Conservation (phyloP, 2,329 filamentous ascomycete species). For the Bipolaris cookei region DNA sequence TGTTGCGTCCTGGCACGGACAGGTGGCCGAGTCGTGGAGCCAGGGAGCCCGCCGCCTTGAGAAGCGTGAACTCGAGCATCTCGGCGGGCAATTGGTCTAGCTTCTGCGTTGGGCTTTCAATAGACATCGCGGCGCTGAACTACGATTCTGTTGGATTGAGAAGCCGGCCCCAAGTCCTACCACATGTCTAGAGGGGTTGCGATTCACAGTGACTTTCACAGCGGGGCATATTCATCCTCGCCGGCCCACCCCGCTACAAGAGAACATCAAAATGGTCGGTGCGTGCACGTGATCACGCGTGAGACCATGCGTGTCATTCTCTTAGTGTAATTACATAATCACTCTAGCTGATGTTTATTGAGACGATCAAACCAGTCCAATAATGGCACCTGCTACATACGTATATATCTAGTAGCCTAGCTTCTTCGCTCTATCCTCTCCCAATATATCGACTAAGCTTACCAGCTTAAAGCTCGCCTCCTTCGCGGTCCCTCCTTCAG, state of each 20-base stretch:
- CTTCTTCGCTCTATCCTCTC: slow-evolving; percentile 25
- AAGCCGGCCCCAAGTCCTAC: background rate
- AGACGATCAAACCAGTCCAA: no score
- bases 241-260: background rate
- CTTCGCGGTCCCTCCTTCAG: slow-evolving; percentile 54
- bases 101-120: slow-evolving; percentile 9
- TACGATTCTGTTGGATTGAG: background rate
- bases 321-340: background rate
- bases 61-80: slow-evolving; percentile 55
- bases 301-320: background rate
- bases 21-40: slow-evolving; percentile 72
- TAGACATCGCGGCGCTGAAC: slow-evolving; percentile 15
- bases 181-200: background rate
- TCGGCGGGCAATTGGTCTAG: slow-evolving; percentile 43
- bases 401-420: slow-evolving; percentile 27
- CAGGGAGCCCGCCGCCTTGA: slow-evolving; percentile 47
- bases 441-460: slow-evolving; percentile 37
- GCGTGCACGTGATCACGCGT: slow-evolving; percentile 24
- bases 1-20: slow-evolving; percentile 64
- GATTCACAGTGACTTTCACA: background rate
- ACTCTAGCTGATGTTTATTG: no score
- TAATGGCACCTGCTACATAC: no score
- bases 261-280: slow-evolving; percentile 11
- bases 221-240: slow-evolving; percentile 11
- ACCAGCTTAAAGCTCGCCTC: slow-evolving; percentile 60